Percentiles rank a stretch among this genome's conserved stretches.
Conservation (phyloP, 371 early-diverging fungal species). For the Mucor indicus region DNA sequence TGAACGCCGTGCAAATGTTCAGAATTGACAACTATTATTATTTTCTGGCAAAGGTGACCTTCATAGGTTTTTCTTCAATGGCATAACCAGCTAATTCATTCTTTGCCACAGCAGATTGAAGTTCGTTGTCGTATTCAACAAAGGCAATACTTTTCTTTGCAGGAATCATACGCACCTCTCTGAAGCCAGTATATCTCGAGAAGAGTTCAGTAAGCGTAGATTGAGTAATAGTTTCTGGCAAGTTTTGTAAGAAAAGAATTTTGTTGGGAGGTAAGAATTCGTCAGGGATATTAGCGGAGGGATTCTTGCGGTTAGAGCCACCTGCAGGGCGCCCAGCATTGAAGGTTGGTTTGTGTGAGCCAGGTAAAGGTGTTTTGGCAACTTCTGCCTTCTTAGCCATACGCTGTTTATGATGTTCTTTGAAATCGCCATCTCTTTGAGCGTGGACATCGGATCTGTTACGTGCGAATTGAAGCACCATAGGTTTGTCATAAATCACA, state of each 20-base stretch:
- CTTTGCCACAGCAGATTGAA: constrained; percentile 77
- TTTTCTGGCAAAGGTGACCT: constrained; percentile 79
- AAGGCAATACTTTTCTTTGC: constrained; percentile 87
- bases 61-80: constrained; percentile 70
- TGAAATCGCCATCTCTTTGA: constrained; percentile 70
- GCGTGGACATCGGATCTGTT: constrained; percentile 81
- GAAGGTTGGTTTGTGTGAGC: constrained; percentile 42
- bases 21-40: constrained; percentile 14
- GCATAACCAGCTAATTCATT: constrained; percentile 75
- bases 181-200: constrained; percentile 80
- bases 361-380: constrained; percentile 35
- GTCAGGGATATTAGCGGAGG: constrained; percentile 59
- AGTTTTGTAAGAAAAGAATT: constrained; percentile 88
- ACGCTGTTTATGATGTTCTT: constrained; percentile 52
- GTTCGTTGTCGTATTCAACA: constrained; percentile 88
- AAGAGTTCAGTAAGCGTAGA: constrained; percentile 65
- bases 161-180: constrained; percentile 87
- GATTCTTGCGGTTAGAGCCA: constrained; percentile 7
- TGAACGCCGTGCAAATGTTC: too few species aligned
- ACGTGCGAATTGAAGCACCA: constrained; percentile 86
- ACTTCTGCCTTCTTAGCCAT: constrained; percentile 51
- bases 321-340: constrained; percentile 16
- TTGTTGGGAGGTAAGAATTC: constrained; percentile 78
- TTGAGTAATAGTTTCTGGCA: constrained; percentile 74
- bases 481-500: constrained; percentile 73